Evolutionary conservation across 176 grass and related monocot genomes (phyloP), one percentile per base, ranked within the genome.

Genomic region (Eleusine coracana): DNA sequence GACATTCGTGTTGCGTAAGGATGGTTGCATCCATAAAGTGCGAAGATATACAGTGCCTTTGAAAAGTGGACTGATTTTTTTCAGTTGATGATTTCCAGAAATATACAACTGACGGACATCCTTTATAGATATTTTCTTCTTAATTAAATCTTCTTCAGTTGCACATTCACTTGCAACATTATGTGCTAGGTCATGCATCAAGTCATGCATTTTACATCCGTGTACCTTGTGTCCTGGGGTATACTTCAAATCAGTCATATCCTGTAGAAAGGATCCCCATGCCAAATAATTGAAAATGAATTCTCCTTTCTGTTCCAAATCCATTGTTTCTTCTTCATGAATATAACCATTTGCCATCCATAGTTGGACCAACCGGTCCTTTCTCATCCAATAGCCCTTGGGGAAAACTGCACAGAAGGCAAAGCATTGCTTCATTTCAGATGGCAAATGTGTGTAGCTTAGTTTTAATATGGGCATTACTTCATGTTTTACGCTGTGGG

Each of bases 401-500:
- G 55, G 25, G 38, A 75, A 87, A 34, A 72, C 46, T 21, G 73
- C 25, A 12, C 55, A 74, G 9, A 31, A 58, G 41, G 56, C 55
- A 56, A 80, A 80, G 16, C 76, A 78, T 49, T 28, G 65, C 28
- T 59, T 86, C 29, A 63, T 58, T 46, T 86, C 36, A 18, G 5
- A 0, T 62, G 52, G 2, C 27, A 78, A 48, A 41, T 65, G 7
- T 16, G 0, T 20, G 48, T 68, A 80, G 31, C 77, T 68, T 15
- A 81, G 1, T 68, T 81, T 65, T 0, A 66, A 14, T 20, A 29
- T n/a, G 23, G 77, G 4, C 18, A 49, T 3, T 18, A 68, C 39
- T 41, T 59, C 71, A 58, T 73, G 20, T 38, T 51, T 63, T n/a
- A 7, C 76, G 3, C 16, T 2, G 13, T 9, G 2, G 0, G 18